A percentile compares a stretch with the other conserved stretches of the same genome.
phyloP scores from a whole-genome alignment of 2,329 filamentous ascomycete genomes.

The Xylariaceae sp. region DNA sequence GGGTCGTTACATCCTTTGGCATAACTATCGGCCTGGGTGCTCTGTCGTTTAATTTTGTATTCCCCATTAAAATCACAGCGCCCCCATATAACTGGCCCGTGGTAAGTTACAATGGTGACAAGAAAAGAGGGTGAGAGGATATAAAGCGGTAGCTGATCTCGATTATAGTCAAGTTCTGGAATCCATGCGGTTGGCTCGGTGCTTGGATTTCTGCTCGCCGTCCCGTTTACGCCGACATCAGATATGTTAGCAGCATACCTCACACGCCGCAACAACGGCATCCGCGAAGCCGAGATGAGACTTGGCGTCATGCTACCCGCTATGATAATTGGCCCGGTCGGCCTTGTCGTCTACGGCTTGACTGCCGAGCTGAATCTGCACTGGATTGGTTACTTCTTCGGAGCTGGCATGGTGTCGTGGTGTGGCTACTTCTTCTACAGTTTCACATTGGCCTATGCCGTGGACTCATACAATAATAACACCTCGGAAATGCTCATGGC shows the following conservation, averaged over 20 bases:
- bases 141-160: slow-evolving; percentile 5
- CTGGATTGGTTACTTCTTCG: slow-evolving; percentile 57
- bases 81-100: slow-evolving; percentile 52
- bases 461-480: slow-evolving; percentile 64
- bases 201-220: slow-evolving; percentile 48
- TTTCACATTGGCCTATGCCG: slow-evolving; percentile 66
- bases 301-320: slow-evolving; percentile 46
- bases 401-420: slow-evolving; percentile 56
- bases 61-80: slow-evolving; percentile 51
- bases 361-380: slow-evolving; percentile 48
- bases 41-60: slow-evolving; percentile 54
- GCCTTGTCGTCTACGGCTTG: slow-evolving; percentile 48
- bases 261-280: slow-evolving; percentile 48
- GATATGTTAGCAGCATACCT: slow-evolving; percentile 49
- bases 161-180: slow-evolving; percentile 38
- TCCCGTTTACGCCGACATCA: slow-evolving; percentile 44
- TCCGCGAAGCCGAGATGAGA: slow-evolving; percentile 53
- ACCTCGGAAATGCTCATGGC: slow-evolving; percentile 69
- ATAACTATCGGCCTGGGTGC: slow-evolving; percentile 54
- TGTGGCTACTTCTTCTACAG: slow-evolving; percentile 62
- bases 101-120: slow-evolving; percentile 34
- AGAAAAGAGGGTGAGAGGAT: neutral
- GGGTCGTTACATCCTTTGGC: slow-evolving; percentile 54
- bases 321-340: slow-evolving; percentile 44
- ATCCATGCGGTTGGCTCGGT: slow-evolving; percentile 43